Base-by-base conservation (phyloP, 768 basidiomycete genomes). In the Kwoniella sp. region DNA sequence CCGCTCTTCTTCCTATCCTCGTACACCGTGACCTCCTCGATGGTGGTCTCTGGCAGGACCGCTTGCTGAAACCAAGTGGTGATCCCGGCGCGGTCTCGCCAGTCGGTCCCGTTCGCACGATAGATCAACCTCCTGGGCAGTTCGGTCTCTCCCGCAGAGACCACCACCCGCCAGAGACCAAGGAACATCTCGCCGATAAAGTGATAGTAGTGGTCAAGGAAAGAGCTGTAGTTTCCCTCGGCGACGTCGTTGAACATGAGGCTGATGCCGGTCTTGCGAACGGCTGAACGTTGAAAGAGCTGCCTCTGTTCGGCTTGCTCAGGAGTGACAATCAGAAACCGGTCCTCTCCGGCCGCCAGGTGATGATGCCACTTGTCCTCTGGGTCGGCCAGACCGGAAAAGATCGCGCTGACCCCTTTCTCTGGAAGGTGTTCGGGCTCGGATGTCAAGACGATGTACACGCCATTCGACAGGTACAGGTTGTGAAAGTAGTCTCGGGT, bases 121-220 rank as follows among this genome's bases (percentile, higher is more conserved):
- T 46, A 57, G 20, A 61, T 61, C 33, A 61, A 28, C 26, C 59
- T 36, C 10, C 39, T 36, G 29, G 59, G 59, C 7, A 61, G 34
- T 15, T 57, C 56, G 15, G 39, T 47, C 31, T 46, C 45, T 14
- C 56, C 56, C 34, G 56, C 43, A 36, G 57, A 43, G 20, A 47
- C 38, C 17, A 54, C 45, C 3, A 57, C 38, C 14, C 57, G 34
- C 61, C 61, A 63, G 2, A 47, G 33, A 0, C 53, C 53, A 12
- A 63, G 28, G 39, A 63, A 63, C 45, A 53, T 47, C 32, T 63
- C 61, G 12, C 53, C 60, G 27, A 33, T 36, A 53, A 50, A 61
- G 44, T 61, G 59, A 31, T 51, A 61, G 41, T 61, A 61, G 40
- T 61, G 59, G 38, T 49, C 42, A 23, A 61, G 36, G 43, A 61